A percentile compares a stretch with the other conserved stretches of the same genome.
phyloP scores from a whole-genome alignment of 1,284 basidiomycete species.

The Athelia psychrophila region DNA sequence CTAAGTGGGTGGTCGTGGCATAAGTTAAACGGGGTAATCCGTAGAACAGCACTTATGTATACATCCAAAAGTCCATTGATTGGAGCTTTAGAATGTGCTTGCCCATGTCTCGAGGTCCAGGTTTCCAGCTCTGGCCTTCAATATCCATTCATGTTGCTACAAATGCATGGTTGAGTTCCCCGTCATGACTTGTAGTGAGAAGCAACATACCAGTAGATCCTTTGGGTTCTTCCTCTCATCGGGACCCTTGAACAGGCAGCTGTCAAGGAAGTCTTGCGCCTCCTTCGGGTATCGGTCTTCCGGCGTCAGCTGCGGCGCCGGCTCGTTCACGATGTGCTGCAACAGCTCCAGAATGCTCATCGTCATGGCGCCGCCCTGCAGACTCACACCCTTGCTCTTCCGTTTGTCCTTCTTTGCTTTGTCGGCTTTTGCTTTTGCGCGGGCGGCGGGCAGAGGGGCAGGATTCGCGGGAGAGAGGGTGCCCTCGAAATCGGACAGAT shows the following conservation, averaged over 20 bases:
- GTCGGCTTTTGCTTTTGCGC: conserved; percentile 32
- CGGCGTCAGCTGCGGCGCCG: conserved; percentile 77
- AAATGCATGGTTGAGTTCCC: not conserved
- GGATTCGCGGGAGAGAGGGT: conserved; percentile 56
- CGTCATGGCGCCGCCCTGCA: conserved; percentile 89
- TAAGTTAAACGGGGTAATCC: conserved; percentile 12
- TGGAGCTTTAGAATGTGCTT: conserved; percentile 42
- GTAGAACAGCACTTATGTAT: conserved; percentile 6
- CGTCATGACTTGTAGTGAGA: not conserved
- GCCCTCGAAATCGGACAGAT: conserved; percentile 67
- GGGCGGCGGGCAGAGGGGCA: conserved; percentile 34
- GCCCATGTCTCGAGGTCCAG: conserved; percentile 67
- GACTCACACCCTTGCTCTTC: conserved; percentile 81
- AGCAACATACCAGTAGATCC: conserved; percentile 66
- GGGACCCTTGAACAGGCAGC: conserved; percentile 84
- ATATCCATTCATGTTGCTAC: conserved; percentile 62
- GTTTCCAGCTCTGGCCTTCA: conserved; percentile 40
- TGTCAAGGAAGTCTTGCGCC: conserved; percentile 79
- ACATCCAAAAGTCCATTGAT: conserved; percentile 17
- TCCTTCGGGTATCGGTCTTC: conserved; percentile 67
- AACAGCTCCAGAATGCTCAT: conserved; percentile 97
- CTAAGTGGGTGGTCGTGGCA: conserved; percentile 20
- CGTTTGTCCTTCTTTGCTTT: conserved; percentile 47
- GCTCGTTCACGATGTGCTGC: conserved; percentile 97
- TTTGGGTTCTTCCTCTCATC: conserved; percentile 75